Evolutionary conservation across 2,329 filamentous ascomycete genomes (phyloP), one percentile per base, ranked within the genome.

Genomic region (Cladorrhinum sp.): DNA sequence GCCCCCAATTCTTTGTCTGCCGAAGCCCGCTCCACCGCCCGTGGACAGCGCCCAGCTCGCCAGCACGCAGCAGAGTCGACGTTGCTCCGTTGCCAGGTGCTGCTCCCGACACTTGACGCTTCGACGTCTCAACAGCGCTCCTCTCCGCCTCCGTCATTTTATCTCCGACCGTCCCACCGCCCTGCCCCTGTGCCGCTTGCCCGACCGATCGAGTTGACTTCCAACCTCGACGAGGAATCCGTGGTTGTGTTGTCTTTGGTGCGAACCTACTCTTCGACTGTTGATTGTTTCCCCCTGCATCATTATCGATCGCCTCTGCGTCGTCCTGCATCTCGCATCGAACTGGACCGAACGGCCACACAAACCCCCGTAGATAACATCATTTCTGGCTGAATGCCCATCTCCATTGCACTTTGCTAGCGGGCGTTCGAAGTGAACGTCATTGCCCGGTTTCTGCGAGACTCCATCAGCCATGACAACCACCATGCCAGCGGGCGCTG

Each of bases 401-500:
- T 45, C 18, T 45, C 16, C 41, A 18, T 18, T 20, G 18, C 16
- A 45, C 16, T 4, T 55, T 49, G 56, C 38, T 50, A 57, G 48
- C 48, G 23, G 60, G 38, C 59, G 41, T 32, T 55, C 50, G 49
- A 52, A 23, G 53, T 49, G 27, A 54, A 36, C 41, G 41, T 18
- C 49, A 38, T 51, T 53, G 50, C 58, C 50, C 51, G 29, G 45
- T 27, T 49, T 36, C 55, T 25, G 57, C 49, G 29, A 49, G 51
- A 55, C 38, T 50, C 49, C 38, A 20, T 45, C 54, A 29, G n/a
- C 57, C 60, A 69, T 69, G 67, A 62, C 67, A 52, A 68, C 66
- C 41, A 63, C 67, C 9, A 59, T 67, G 49, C 58, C 66, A 48
- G 53, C 53, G 32, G 41, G 41, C 24, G 52, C 66, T 50, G 66